phyloP scores from a whole-genome alignment of 345 rosid genomes.

The Garcia nutans region DNA sequence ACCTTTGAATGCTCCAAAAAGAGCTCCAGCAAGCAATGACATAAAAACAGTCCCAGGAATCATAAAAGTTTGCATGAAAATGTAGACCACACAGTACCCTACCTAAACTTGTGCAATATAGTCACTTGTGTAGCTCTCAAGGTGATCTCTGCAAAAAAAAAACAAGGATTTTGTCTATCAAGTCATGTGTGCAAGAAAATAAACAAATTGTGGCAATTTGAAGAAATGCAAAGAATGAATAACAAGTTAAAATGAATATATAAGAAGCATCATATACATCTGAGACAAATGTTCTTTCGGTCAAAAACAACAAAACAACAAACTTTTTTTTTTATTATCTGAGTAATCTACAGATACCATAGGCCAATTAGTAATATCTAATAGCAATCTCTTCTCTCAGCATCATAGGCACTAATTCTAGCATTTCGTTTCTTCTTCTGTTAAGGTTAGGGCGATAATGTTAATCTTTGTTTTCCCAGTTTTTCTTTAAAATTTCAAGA shows the following conservation, averaged over 20 bases:
- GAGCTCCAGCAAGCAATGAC: slow-evolving; percentile 93
- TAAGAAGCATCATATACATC: background rate
- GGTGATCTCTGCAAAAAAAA: slow-evolving; percentile 60
- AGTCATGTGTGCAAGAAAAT: slow-evolving; percentile 4
- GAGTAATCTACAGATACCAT: background rate
- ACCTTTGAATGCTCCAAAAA: slow-evolving; percentile 85
- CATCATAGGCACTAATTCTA: background rate
- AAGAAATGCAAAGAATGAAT: background rate
- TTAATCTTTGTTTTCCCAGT: background rate
- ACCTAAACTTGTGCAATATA: slow-evolving; percentile 78
- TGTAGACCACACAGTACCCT: slow-evolving; percentile 75
- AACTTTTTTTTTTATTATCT: background rate
- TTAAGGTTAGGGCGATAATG: background rate
- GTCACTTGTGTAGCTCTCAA: slow-evolving; percentile 85
- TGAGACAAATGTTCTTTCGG: background rate
- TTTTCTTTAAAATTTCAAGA: background rate
- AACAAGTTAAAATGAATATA: background rate
- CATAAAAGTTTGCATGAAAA: slow-evolving; percentile 97
- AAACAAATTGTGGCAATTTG: background rate
- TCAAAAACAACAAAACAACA: background rate
- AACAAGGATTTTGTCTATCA: background rate
- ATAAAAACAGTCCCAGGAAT: slow-evolving; percentile 91
- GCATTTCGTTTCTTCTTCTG: background rate
- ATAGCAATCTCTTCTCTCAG: background rate
- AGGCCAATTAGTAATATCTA: background rate